A percentile compares a stretch with the other conserved stretches of the same genome.
Conservation (phyloP, 139 green algal species). For the Limnomonas spitsbergensis region DNA sequence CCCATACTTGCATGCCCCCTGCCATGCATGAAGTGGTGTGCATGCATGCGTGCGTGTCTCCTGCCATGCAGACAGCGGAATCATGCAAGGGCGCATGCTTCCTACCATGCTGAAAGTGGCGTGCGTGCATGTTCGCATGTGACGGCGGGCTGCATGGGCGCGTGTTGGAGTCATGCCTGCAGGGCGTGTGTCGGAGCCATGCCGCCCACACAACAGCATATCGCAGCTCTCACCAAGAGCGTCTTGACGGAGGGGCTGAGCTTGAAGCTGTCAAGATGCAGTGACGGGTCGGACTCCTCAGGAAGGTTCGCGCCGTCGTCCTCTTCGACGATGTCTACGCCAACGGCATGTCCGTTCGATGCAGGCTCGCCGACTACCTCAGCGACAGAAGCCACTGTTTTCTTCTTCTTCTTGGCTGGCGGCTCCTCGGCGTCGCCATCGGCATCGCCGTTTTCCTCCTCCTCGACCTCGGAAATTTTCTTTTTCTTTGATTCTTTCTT, state of each 20-base stretch:
- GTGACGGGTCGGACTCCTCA: slow-evolving; percentile 12
- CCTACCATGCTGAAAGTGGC: background rate
- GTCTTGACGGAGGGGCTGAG: slow-evolving; percentile 68
- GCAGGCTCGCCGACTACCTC: background rate
- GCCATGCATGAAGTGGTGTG: too few species aligned
- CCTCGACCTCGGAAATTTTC: background rate
- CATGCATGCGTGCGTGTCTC: too few species aligned
- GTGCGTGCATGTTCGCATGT: too few species aligned
- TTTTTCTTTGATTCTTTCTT: slow-evolving; percentile 29
- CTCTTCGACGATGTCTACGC: background rate
- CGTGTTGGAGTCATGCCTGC: background rate
- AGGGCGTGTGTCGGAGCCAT: background rate
- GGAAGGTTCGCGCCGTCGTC: background rate
- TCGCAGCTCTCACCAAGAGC: slow-evolving; percentile 59
- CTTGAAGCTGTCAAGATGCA: slow-evolving; percentile 77
- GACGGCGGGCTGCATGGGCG: too few species aligned
- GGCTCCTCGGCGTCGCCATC: slow-evolving; percentile 12
- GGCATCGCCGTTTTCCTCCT: background rate
- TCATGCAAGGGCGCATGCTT: background rate
- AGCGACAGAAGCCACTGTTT: background rate
- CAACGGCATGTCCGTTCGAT: slow-evolving; percentile 2
- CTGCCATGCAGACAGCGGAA: background rate
- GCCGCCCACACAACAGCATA: background rate
- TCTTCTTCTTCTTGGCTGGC: background rate
- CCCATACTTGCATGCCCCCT: too few species aligned